A percentile compares a stretch with the other conserved stretches of the same genome.
Conservation (phyloP, 192 early-diverging fungal species). For the Gonapodya sp. region DNA sequence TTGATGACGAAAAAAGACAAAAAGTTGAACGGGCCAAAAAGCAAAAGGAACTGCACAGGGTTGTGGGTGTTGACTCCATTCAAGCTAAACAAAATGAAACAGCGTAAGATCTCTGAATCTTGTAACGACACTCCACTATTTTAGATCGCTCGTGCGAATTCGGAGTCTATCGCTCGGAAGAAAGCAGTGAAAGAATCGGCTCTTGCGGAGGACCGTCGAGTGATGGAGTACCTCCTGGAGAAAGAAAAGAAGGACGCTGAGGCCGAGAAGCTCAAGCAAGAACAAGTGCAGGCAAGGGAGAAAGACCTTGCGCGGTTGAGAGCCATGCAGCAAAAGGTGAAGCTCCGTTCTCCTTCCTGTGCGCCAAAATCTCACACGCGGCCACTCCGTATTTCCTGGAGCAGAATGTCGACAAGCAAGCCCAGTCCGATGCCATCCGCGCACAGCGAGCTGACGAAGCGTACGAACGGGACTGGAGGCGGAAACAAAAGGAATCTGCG, state of each 20-base stretch:
- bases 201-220: conserved; percentile 45
- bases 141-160: conserved; percentile 40
- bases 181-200: conserved; percentile 29
- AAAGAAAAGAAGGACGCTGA: conserved; percentile 46
- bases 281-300: conserved; percentile 30
- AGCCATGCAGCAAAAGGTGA: conserved; percentile 44
- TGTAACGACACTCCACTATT: not conserved
- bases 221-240: conserved; percentile 44
- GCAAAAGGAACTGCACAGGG: conserved; percentile 34
- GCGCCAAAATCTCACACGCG: not conserved
- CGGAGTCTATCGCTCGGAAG: conserved; percentile 35
- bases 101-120: not conserved
- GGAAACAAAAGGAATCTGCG: conserved; percentile 37
- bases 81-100: too few species aligned
- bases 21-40: conserved; percentile 32
- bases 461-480: conserved; percentile 47
- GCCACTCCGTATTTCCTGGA: not conserved
- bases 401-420: conserved; percentile 48
- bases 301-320: conserved; percentile 37
- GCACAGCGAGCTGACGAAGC: conserved; percentile 43
- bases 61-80: conserved; percentile 20
- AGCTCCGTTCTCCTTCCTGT: too few species aligned
- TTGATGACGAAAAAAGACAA: conserved; percentile 34
- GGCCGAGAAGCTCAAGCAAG: conserved; percentile 41
- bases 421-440: conserved; percentile 42